phyloP scores from a whole-genome alignment of 768 basidiomycete species.

The Pisolithus tinctorius region DNA sequence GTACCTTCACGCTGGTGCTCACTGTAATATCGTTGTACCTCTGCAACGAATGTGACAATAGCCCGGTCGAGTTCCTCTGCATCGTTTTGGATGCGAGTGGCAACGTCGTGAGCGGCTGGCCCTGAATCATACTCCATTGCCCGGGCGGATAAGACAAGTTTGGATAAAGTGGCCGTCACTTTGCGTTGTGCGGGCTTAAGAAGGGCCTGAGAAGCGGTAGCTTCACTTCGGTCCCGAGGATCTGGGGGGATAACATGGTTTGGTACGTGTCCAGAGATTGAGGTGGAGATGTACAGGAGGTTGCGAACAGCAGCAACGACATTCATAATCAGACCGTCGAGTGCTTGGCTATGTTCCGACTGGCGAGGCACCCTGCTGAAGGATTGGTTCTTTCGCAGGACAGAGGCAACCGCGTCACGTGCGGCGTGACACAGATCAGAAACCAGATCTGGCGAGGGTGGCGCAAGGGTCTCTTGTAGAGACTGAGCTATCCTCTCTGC shows the following conservation, averaged over 20 bases:
- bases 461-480: constrained; percentile 52
- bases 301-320: constrained; percentile 72
- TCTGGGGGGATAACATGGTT: constrained; percentile 45
- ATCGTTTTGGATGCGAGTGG: constrained; percentile 66
- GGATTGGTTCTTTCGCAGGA: constrained; percentile 53
- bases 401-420: constrained; percentile 53
- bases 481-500: constrained; percentile 63
- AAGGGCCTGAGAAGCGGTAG: constrained; percentile 44
- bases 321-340: constrained; percentile 56
- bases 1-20: constrained; percentile 17
- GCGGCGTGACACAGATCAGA: constrained; percentile 56
- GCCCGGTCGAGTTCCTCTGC: constrained; percentile 72
- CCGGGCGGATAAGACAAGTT: constrained; percentile 85
- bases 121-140: constrained; percentile 81
- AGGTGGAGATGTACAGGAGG: constrained; percentile 62
- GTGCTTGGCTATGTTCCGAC: constrained; percentile 47
- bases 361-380: constrained; percentile 36
- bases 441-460: constrained; percentile 51
- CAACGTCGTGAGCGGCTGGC: constrained; percentile 51
- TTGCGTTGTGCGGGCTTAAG: constrained; percentile 79
- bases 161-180: constrained; percentile 83
- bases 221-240: constrained; percentile 37
- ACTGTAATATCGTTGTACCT: constrained; percentile 55
- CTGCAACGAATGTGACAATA: constrained; percentile 57
- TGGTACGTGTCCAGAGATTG: constrained; percentile 56